phyloP scores from a whole-genome alignment of 225 moss, liverwort and hornwort species.

The Straminergon stramineum region DNA sequence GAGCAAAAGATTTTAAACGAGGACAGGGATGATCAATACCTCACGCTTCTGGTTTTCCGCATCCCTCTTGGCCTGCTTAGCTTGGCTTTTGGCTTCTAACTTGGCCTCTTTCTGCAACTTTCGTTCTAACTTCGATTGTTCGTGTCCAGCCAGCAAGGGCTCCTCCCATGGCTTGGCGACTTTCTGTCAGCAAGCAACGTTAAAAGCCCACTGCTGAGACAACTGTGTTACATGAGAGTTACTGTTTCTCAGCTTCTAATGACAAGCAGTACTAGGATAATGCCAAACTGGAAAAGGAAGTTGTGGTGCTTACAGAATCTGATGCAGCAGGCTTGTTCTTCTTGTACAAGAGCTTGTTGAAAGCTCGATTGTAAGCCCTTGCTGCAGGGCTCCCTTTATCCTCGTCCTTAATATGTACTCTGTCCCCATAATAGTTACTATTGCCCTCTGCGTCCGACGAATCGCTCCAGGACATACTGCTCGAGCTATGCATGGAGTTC shows the following conservation, averaged over 20 bases:
- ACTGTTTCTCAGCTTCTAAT: not conserved
- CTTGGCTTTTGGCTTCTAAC: conserved; percentile 16
- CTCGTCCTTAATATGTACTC: conserved; percentile 5
- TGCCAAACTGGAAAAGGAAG: not conserved
- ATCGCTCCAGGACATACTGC: conserved; percentile 21
- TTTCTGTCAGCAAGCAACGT: not conserved
- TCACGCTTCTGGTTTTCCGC: conserved; percentile 10
- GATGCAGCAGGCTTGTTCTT: conserved; percentile 6
- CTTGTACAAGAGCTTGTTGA: conserved; percentile 23
- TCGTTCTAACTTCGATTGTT: conserved; percentile 11
- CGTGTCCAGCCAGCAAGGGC: conserved; percentile 8
- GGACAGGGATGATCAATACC: not conserved
- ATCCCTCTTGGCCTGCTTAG: conserved; percentile 23
- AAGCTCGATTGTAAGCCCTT: conserved; percentile 19
- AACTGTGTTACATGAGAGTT: not conserved
- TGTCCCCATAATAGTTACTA: not conserved
- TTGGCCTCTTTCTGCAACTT: conserved; percentile 23
- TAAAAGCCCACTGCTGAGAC: not conserved
- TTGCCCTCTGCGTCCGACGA: conserved; percentile 12
- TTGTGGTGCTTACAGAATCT: conserved; percentile 6
- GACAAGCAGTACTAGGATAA: not conserved
- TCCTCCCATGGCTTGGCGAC: conserved; percentile 17
- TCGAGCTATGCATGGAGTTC: conserved; percentile 4
- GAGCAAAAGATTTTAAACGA: not conserved
- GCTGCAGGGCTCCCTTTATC: conserved; percentile 28